Evolutionary conservation across 2,329 filamentous ascomycete genomes (phyloP).

Genomic region (Cryoendolithus antarcticus): DNA sequence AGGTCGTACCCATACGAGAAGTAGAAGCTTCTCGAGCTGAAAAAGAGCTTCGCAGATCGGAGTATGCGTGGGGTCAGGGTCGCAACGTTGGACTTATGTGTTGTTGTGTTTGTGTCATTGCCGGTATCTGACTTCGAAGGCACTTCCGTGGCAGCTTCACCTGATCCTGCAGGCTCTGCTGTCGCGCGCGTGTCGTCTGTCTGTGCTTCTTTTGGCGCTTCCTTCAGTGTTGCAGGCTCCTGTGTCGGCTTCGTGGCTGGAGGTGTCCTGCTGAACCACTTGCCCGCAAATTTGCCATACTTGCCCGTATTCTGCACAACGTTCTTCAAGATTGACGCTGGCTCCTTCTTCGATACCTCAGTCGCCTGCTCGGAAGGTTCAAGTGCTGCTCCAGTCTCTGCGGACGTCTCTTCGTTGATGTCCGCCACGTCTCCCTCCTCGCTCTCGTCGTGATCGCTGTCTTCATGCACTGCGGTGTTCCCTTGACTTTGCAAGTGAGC

Average conservation of each 20-base stretch:
- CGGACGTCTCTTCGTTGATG: constrained; percentile 10
- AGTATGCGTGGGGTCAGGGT: constrained; percentile 69
- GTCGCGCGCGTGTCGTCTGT: constrained; percentile 3
- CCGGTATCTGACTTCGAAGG: constrained; percentile 2
- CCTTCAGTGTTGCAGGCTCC: constrained; percentile 1
- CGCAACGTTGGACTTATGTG: constrained; percentile 13
- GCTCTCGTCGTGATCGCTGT: constrained; percentile 17
- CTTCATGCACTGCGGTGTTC: constrained; percentile 20
- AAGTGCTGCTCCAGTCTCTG: constrained; percentile 16
- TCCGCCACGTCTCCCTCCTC: constrained; percentile 2
- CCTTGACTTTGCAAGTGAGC: constrained; percentile 18
- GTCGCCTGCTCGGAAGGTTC: constrained; percentile 22
- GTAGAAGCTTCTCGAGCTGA: constrained; percentile 75
- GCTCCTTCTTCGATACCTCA: constrained; percentile 14
- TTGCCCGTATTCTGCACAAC: constrained; percentile 72
- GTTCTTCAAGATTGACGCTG: constrained; percentile 70
- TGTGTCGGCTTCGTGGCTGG: no score
- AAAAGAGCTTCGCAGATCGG: constrained; percentile 70
- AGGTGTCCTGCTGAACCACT: constrained; percentile 62
- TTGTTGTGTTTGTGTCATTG: neutral
- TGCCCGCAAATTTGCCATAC: constrained; percentile 79
- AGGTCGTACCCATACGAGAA: constrained; percentile 93
- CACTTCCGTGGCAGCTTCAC: constrained; percentile 3
- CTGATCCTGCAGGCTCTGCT: neutral
- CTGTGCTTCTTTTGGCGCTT: constrained; percentile 1